phyloP scores from a whole-genome alignment of 257 asterid genomes.

The Petunia axillaris region DNA sequence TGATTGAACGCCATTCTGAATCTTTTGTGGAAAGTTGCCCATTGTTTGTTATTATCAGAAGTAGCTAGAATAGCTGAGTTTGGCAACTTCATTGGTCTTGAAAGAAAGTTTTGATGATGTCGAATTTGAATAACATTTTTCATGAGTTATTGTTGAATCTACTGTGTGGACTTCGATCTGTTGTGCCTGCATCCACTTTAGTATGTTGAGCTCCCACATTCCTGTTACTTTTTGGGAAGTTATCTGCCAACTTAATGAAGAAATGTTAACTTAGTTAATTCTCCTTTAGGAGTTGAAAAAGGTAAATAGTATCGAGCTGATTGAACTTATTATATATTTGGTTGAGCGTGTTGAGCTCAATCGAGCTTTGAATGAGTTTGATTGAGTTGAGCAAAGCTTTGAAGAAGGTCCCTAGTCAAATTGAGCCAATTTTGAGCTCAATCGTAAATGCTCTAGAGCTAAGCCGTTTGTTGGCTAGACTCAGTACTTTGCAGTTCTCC shows the following conservation, averaged over 20 bases:
- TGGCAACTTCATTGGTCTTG: constrained; percentile 20
- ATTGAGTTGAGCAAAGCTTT: too few species aligned
- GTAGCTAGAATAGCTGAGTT: not conserved
- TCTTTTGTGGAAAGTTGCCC: not conserved
- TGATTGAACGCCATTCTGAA: not conserved
- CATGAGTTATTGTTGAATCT: not conserved
- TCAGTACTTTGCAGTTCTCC: too few species aligned
- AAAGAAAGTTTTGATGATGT: constrained; percentile 24
- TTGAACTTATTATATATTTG: too few species aligned
- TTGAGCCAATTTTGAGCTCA: too few species aligned
- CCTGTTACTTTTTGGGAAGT: not conserved
- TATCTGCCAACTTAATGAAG: not conserved
- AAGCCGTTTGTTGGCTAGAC: too few species aligned
- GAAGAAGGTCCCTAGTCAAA: too few species aligned
- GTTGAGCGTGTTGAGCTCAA: too few species aligned
- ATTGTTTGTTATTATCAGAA: constrained; percentile 12
- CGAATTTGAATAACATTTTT: constrained; percentile 15
- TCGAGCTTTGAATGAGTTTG: too few species aligned
- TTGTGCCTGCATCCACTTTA: not conserved
- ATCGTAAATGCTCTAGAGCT: too few species aligned
- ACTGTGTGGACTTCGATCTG: not conserved
- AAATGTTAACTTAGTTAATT: not conserved
- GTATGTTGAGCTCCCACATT: not conserved
- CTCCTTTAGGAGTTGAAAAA: not conserved
- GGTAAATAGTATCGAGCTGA: not conserved